phyloP scores from a whole-genome alignment of 495 filamentous ascomycete genomes.

The Penicillium mononematosum region DNA sequence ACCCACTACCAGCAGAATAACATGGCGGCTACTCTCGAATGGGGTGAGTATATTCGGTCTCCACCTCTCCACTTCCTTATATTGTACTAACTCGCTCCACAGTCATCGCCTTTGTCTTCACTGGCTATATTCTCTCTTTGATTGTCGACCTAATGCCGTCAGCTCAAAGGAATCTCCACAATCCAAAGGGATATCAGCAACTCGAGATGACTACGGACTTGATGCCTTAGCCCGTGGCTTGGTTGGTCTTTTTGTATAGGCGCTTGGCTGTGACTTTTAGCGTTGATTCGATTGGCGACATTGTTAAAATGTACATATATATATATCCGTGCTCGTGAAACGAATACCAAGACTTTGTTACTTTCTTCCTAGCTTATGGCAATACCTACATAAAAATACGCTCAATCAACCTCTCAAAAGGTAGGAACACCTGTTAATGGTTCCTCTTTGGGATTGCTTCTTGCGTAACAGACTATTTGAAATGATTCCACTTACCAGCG shows the following conservation, averaged over 20 bases:
- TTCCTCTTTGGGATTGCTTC: neutral
- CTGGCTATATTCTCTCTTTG: constrained; percentile 24
- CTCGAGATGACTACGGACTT: constrained; percentile 20
- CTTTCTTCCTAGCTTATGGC: neutral
- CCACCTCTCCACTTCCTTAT: neutral
- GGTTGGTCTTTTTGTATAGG: neutral
- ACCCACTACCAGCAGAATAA: constrained; percentile 15
- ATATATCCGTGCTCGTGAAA: constrained; percentile 1
- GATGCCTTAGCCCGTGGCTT: neutral
- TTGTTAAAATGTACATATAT: constrained; percentile 7
- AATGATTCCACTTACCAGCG: neutral
- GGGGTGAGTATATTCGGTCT: constrained; percentile 13
- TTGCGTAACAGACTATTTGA: neutral
- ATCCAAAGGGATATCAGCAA: constrained; percentile 19
- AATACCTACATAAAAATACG: neutral
- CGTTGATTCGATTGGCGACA: neutral
- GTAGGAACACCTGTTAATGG: neutral
- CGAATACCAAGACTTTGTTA: constrained; percentile 7
- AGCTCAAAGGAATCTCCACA: constrained; percentile 5
- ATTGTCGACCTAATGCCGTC: constrained; percentile 19
- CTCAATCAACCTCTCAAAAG: neutral
- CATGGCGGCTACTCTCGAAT: constrained; percentile 23
- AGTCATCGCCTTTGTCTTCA: constrained; percentile 26
- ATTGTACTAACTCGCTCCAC: neutral
- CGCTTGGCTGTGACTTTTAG: constrained; percentile 3